Evolutionary conservation across 345 rosid species (phyloP), one percentile per base, ranked within the genome.

Genomic region (Linum tenue): DNA sequence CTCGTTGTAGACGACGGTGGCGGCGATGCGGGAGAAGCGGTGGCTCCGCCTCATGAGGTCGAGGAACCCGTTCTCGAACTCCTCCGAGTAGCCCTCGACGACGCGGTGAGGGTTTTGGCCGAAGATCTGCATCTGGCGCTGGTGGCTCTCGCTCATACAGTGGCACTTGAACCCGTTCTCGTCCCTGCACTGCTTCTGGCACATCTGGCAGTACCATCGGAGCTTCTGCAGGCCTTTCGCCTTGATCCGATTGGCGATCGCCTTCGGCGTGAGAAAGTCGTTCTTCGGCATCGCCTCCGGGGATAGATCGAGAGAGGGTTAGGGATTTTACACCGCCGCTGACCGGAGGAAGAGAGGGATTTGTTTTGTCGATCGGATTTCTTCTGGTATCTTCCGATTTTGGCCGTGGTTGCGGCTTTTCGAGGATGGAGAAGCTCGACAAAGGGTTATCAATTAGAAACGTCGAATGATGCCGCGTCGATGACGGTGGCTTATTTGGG

Each of bases 121-220:
- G 17, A 88, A 94, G 41, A 90, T 75, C 56, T 85, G 86, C 99
- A 94, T 94, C 84, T 90, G 99, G 0, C 97, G 85, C 70, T 94
- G 99, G 76, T 90, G 97, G 73, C 86, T 77, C 73, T 94, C 99
- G 80, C 91, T 86, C 96, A 94, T 88, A 67, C 99, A 90, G 65
- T 94, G 99, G 78, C 97, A 94, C 71, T 94, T 90, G 88, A 94
- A 94, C 1, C 99, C 97, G 66, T 90, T 94, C 85, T 94, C 99
- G 69, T 90, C 97, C 1, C 96, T 83, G 76, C 99, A 94, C 64
- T 90, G 97, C 75, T 94, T 94, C 80, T 90, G 91, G 72, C 97
- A 88, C 99, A 94, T 94, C 79, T 94, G 99, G 63, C 96, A 94
- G 48, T 94, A 94, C 99, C 99, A 94, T 55, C 99, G 82, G 5